These are phyloP conservation scores for Isatis lusitanica DNA, from an alignment of 441 rosid species.

Conservation along the genomic window DNA sequence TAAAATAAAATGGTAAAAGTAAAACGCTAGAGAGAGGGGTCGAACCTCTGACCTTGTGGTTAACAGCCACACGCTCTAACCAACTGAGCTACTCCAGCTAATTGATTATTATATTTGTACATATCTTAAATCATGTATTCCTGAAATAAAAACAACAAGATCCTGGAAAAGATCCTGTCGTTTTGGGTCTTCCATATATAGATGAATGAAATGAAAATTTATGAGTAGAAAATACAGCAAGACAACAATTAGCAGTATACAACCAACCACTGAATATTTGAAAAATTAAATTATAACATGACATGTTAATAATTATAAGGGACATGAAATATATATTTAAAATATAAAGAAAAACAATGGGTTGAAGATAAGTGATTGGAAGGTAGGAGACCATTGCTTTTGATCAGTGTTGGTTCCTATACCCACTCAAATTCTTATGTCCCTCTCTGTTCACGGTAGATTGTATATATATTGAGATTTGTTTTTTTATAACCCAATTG, in stretches of 20 bases:
- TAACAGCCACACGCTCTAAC: conserved; percentile 99
- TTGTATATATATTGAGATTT: neutral
- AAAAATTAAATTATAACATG: conserved; percentile 15
- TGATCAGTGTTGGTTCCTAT: conserved; percentile 22
- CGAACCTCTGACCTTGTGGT: conserved; percentile 82
- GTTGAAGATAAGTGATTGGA: conserved; percentile 39
- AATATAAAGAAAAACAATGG: conserved; percentile 24
- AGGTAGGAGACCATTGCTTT: conserved; percentile 35
- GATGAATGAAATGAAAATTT: neutral
- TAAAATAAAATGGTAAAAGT: no score
- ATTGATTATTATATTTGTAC: no score
- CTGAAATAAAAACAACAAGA: neutral
- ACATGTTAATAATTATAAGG: conserved; percentile 23
- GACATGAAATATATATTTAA: neutral
- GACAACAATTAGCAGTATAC: conserved; percentile 22
- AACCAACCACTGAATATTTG: conserved; percentile 22
- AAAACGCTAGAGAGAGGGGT: conserved; percentile 31
- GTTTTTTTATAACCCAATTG: neutral
- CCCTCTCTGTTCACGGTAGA: conserved; percentile 11
- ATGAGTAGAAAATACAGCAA: conserved; percentile 21
- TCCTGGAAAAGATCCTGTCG: conserved; percentile 16
- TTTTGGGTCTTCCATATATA: conserved; percentile 6
- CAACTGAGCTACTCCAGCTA: conserved; percentile 49
- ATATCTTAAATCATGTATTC: rapidly evolving
- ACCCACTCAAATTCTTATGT: conserved; percentile 17